Base-by-base conservation (phyloP, 2,329 filamentous ascomycete genomes). In the Ophiocordyceps camponoti-leonardi region DNA sequence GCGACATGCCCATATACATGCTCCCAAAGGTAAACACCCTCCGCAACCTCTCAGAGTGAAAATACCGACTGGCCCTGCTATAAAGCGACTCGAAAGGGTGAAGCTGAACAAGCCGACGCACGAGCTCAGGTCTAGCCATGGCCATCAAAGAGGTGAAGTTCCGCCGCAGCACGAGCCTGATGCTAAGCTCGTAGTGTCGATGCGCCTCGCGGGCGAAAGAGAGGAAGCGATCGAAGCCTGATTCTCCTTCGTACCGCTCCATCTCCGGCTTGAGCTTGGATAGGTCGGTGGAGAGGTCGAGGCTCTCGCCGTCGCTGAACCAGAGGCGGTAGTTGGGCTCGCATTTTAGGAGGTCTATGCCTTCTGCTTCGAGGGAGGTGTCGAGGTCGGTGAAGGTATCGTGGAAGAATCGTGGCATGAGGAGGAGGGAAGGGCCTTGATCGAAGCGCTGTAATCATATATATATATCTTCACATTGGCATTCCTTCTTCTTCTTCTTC, bases 1-100 rank as follows among this genome's bases (percentile, higher is more conserved):
- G 83, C 46, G 71, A 79, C 82, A 86, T 86, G 0, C 83, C 83
- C 77, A 86, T 82, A 55, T 87, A 86, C 82, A 86, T 87, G 53
- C 79, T 85, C 20, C 76, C 81, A 60, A 86, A 86, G 0, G 82
- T 86, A 51, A 86, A 86, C 0, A 82, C 81, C 23, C 81, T 64
- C 49, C 82, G 67, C 53, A 86, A 56, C 28, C 20, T 33, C 12
- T 44, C 42, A 4, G 42, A 35, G 47, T 81, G 66, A 58, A 86
- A 86, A 54, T 86, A 86, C 49, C 69, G 71, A 23, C 72, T 67
- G 3, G 80, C 77, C 26, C 83, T 64, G 7, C 67, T 66, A 65
- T 79, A 86, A 16, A 85, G 81, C 52, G 72, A 80, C 58, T 85
- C 77, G 49, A 86, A 79, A 0, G 80, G 81, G 63, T 85, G 82